Conservation (phyloP, 176 grass and related monocot species). For the Cenchrus fungigraminus region DNA sequence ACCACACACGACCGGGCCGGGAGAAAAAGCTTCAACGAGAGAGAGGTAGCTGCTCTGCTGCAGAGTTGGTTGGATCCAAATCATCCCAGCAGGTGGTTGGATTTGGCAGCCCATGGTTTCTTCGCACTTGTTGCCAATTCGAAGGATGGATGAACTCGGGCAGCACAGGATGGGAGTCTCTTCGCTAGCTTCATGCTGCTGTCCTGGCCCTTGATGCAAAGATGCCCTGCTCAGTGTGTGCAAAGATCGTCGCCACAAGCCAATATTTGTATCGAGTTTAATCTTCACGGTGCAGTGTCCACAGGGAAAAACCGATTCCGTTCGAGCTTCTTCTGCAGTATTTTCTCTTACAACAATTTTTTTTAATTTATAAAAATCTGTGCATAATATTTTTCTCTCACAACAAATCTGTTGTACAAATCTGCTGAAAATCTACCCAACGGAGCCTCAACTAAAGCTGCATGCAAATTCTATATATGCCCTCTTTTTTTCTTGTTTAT, state of each 20-base stretch:
- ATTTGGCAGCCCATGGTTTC: constrained; percentile 28
- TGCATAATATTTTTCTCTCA: too few species aligned
- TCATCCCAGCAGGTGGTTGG: neutral
- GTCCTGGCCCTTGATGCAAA: neutral
- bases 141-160: neutral
- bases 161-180: neutral
- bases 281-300: too few species aligned
- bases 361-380: too few species aligned
- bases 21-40: neutral
- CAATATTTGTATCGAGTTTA: too few species aligned
- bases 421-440: too few species aligned
- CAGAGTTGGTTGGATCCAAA: neutral
- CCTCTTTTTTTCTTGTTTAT: too few species aligned
- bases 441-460: too few species aligned
- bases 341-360: too few species aligned
- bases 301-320: too few species aligned
- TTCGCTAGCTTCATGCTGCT: neutral
- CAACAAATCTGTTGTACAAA: too few species aligned
- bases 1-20: constrained; percentile 29
- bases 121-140: neutral
- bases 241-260: neutral
- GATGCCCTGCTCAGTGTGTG: neutral
- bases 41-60: neutral
- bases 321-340: too few species aligned
- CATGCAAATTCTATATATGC: too few species aligned